A percentile compares a stretch with the other conserved stretches of the same genome.
Conservation (phyloP, 768 basidiomycete species). For the Auricularia heimuer region DNA sequence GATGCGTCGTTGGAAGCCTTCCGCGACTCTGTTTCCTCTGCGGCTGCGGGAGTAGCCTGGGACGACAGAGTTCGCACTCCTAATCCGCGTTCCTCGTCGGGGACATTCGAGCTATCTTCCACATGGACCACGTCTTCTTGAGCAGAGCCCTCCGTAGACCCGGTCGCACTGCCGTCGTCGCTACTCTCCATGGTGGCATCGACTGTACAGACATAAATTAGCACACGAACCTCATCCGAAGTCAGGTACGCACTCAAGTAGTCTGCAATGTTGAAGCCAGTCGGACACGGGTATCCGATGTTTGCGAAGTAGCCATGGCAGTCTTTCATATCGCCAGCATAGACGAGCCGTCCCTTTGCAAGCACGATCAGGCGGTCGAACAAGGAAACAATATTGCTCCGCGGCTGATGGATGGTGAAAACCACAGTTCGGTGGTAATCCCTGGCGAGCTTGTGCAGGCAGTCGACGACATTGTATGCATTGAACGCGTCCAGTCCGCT, state of each 20-base stretch:
- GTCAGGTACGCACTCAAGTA: conserved; percentile 65
- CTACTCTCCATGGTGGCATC: conserved; percentile 56
- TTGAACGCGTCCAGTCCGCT: conserved; percentile 94
- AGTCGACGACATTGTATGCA: conserved; percentile 88
- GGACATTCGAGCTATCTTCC: conserved; percentile 33
- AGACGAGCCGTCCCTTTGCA: conserved; percentile 74
- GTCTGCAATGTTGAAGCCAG: conserved; percentile 95
- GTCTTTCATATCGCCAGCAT: conserved; percentile 64
- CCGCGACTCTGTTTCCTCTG: not conserved
- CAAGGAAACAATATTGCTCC: conserved; percentile 92
- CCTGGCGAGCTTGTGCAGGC: conserved; percentile 72
- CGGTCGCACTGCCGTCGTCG: conserved; percentile 9
- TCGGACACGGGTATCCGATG: conserved; percentile 77
- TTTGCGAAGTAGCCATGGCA: conserved; percentile 74
- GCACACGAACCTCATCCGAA: not conserved
- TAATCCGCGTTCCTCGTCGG: conserved; percentile 61
- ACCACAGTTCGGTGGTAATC: conserved; percentile 91
- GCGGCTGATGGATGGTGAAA: conserved; percentile 97
- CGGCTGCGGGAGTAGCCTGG: conserved; percentile 5
- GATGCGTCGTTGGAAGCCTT: conserved; percentile 25
- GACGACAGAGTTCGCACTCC: conserved; percentile 21
- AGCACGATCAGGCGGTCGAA: conserved; percentile 89
- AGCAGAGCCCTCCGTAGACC: not conserved
- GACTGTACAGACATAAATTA: conserved; percentile 30
- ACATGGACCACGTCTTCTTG: conserved; percentile 9